Evolutionary conservation across 2,329 filamentous ascomycete genomes (phyloP).

Genomic region (Epichloe amarillans): DNA sequence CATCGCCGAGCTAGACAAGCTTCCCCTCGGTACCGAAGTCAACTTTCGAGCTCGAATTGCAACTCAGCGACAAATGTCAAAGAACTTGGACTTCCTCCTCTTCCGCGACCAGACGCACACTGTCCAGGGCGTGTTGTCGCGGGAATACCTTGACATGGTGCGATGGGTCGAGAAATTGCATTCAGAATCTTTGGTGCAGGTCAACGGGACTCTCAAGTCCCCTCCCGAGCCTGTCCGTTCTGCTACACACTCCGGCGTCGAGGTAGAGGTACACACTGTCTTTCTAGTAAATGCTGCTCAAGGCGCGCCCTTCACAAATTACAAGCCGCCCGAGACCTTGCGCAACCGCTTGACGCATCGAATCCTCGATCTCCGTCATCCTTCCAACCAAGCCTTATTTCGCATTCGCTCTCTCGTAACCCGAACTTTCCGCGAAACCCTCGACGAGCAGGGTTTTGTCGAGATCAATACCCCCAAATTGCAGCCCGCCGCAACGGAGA

Average conservation of each 20-base stretch:
- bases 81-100: constrained; percentile 72
- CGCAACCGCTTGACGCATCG: constrained; percentile 65
- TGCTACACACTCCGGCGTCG: constrained; percentile 61
- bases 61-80: constrained; percentile 68
- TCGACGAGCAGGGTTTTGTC: constrained; percentile 68
- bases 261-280: constrained; percentile 52
- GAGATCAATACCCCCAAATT: constrained; percentile 92
- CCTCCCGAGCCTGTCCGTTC: constrained; percentile 64
- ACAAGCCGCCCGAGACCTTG: constrained; percentile 49
- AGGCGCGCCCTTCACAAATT: constrained; percentile 38
- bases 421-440: constrained; percentile 62
- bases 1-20: constrained; percentile 22
- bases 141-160: constrained; percentile 54
- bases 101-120: constrained; percentile 75
- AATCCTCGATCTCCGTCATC: constrained; percentile 74
- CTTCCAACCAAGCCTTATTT: constrained; percentile 76
- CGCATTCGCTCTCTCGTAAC: constrained; percentile 71
- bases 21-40: constrained; percentile 26
- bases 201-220: constrained; percentile 59
- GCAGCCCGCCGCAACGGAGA: constrained; percentile 81
- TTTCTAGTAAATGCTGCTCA: constrained; percentile 37
- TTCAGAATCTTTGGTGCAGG: constrained; percentile 63
- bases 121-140: constrained; percentile 64
- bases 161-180: constrained; percentile 78
- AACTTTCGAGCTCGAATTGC: constrained; percentile 29